Base-by-base conservation (phyloP, 257 asterid species). In the Hygrophila difformis region DNA sequence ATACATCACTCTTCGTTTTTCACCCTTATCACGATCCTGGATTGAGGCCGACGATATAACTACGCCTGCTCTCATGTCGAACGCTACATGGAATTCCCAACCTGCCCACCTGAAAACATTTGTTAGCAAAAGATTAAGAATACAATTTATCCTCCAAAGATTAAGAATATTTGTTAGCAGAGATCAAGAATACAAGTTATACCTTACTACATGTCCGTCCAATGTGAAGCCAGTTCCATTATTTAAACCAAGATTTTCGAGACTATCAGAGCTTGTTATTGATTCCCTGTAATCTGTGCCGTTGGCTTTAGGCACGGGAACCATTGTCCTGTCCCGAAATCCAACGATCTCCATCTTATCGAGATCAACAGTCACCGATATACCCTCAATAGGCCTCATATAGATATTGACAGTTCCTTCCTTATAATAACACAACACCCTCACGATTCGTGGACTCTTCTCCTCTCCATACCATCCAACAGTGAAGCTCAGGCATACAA, bases 331-430 rank as follows among this genome's bases (percentile, higher is more conserved):
- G 5, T 86, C 96, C 0, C 33, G 46, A 51, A 42, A 82, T 0
- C 61, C 69, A 0, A 39, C 7, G 46, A 79, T 66, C 28, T 48
- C 75, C 92, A 78, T 82, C 55, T 41, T 47, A 56, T 82, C 96
- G 47, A 86, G 79, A 66, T 74, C 88, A 54, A 86, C 80, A 8
- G 74, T 64, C 18, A 64, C 50, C 0, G 69, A 70, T 1, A 86
- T 59, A 12, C 86, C 94, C 54, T 86, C 94, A 5, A 82, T 74
- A 28, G 86, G 88, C 68, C 88, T 79, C 96, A 81, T 81, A 53
- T 74, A 79, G 18, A 74, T 23, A 49, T 86, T 86, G 12, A 70
- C 55, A 0, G 86, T 70, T 0, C 88, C 96, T 56, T 82, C 82
- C 60, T 63, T 26, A 39, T 82, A 86, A 22, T 72, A 78, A 51